Evolutionary conservation across 352 stramenopile genomes (phyloP), one percentile per base, ranked within the genome.

Genomic region (Aphanomyces stellatus): DNA sequence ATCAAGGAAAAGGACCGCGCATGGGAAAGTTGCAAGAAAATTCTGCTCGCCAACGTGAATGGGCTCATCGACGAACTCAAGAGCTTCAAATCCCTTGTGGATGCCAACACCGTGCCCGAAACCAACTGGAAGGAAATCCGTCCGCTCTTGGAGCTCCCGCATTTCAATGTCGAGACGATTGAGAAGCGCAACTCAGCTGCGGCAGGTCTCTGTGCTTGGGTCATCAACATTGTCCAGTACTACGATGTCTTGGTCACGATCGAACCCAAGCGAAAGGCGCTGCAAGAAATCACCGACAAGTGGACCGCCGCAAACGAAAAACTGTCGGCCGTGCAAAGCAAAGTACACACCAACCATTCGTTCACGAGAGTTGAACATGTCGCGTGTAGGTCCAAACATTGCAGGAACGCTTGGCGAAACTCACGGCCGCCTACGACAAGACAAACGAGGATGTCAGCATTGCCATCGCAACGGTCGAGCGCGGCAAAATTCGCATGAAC

Each of bases 201-300:
- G 2, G 85, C 85, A 2, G 83, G 83, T 5, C 48, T 93, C 0
- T 93, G 85, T 68, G 80, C 85, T 0, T 92, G 83, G 82, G 85
- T 92, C 25, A 87, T 93, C 69, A 93, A 93, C 59, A 98, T 98
- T 57, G 91, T 98, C 3, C 74, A 79, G 22, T 98, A 98, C 76
- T 97, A 98, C 61, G 92, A 98, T 68, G 94, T 96, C 34, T 91
- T 98, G 48, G 72, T 98, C 13, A 90, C 93, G 0, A 90, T 98
- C 1, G 93, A 98, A 69, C 94, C 94, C 13, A 98, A 98, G 72
- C 90, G 96, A 28, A 77, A 81, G 31, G 83, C 83, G 10, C 70
- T 93, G 35, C 78, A 81, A n/a, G 80, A 89, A 63, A 77, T 82
- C 19, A 91, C 79, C 48, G 85, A 89, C 10, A 95, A 96, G 42